Conservation (phyloP, 805 yeast species). For the Zygotorulaspora florentina region DNA sequence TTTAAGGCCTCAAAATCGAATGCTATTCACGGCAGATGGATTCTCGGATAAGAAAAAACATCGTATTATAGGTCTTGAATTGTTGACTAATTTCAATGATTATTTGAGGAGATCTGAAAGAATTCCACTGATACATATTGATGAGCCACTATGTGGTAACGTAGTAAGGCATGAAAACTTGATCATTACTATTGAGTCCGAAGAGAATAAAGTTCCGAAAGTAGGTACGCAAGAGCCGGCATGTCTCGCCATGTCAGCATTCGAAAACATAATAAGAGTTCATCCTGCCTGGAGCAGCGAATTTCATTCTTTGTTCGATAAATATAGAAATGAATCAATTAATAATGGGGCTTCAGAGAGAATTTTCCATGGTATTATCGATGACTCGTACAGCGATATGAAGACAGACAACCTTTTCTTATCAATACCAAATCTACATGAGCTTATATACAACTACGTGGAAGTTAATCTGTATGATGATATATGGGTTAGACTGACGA, state of each 20-base stretch:
- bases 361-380: slow-evolving; percentile 26
- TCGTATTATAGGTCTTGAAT: slow-evolving; percentile 42
- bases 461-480: slow-evolving; percentile 65
- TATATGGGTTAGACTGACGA: slow-evolving; percentile 51
- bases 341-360: slow-evolving; percentile 29
- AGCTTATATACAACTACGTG: slow-evolving; percentile 61
- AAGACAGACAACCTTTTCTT: slow-evolving; percentile 15
- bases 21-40: slow-evolving; percentile 54
- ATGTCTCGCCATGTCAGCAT: slow-evolving; percentile 10
- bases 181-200: not conserved
- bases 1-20: slow-evolving; percentile 46
- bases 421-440: slow-evolving; percentile 39
- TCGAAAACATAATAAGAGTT: slow-evolving; percentile 14
- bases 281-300: slow-evolving; percentile 27
- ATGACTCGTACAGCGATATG: slow-evolving; percentile 19
- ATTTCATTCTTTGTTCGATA: slow-evolving; percentile 36
- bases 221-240: not conserved
- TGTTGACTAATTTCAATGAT: slow-evolving; percentile 53
- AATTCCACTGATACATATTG: slow-evolving; percentile 56
- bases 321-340: slow-evolving; percentile 34
- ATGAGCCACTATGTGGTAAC: slow-evolving; percentile 49
- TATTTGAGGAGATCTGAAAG: slow-evolving; percentile 54
- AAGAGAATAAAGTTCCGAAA: not conserved
- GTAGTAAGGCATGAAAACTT: slow-evolving; percentile 20
- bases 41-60: slow-evolving; percentile 45